Evolutionary conservation across 2,329 filamentous ascomycete genomes (phyloP).

Genomic region (Curvularia hawaiiensis): DNA sequence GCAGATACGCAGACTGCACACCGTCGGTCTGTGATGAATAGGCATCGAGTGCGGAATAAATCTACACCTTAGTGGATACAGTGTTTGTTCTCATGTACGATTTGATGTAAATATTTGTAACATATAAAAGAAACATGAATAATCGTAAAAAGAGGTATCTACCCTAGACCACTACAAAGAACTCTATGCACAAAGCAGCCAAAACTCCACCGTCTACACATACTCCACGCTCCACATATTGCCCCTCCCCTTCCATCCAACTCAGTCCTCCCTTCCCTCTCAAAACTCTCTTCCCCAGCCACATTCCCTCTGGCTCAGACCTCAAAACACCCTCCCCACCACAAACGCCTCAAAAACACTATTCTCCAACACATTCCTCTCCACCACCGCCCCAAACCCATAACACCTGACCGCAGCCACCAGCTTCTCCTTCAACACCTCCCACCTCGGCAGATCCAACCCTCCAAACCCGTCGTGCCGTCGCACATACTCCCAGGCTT

Average conservation of each 20-base stretch:
- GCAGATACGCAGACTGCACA: constrained; percentile 38
- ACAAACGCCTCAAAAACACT: constrained; percentile 22
- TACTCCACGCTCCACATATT: too few relatives aligned
- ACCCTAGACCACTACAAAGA: background rate
- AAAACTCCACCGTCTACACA: too few relatives aligned
- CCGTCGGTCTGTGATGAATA: constrained; percentile 1
- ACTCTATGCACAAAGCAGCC: too few relatives aligned
- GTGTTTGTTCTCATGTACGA: background rate
- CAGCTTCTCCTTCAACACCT: constrained; percentile 31
- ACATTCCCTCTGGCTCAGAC: too few relatives aligned
- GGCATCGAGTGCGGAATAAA: background rate
- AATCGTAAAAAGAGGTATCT: background rate
- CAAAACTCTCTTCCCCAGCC: too few relatives aligned
- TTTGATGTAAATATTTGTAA: background rate
- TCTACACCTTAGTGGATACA: background rate
- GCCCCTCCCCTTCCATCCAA: too few relatives aligned
- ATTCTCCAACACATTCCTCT: constrained; percentile 20
- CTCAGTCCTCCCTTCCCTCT: too few relatives aligned
- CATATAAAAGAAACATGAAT: background rate
- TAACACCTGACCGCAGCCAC: constrained; percentile 38
- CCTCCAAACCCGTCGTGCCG: constrained; percentile 29
- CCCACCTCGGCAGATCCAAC: constrained; percentile 28
- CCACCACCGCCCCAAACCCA: constrained; percentile 36
- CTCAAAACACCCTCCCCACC: constrained; percentile 20
- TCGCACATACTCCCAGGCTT: constrained; percentile 46